Base-by-base conservation (phyloP, 768 basidiomycete species). In the Mrakia hoshinonis region DNA sequence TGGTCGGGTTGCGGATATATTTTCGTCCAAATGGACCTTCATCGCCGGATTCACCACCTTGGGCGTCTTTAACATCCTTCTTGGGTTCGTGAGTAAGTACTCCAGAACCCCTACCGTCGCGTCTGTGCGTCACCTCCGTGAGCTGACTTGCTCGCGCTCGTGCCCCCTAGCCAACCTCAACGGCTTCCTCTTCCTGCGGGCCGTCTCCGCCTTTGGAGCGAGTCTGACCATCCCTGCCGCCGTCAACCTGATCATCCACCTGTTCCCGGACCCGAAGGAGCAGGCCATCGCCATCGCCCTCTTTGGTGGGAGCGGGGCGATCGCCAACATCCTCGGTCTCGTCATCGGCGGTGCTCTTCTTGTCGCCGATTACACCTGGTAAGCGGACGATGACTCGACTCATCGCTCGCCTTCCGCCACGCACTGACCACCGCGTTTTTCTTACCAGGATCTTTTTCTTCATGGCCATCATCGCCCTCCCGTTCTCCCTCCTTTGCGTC, bases 161-260 rank as follows among this genome's bases (percentile, higher is more conserved):
- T n/a, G n/a, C 43, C 43, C 15, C 43, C 15, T 15, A 43, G 43
- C 58, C 43, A 68, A 78, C 68, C 71, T 77, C 67, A 75, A 76
- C 63, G 77, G 77, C 18, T 76, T 79, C 73, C 77, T 76, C 62
- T 74, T 78, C 65, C 75, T 79, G 1, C 76, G 79, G 67, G 77
- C 79, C 1, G 66, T 79, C 55, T 75, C 75, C 0, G 78, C 76
- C 9, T 69, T 78, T 9, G 67, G 77, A 46, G 79, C 77, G 26
- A 74, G 76, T 4, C 68, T 76, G 66, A 78, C 72, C 7, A 75
- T 75, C n/a, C 74, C 74, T 22, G 74, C 74, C 31, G 69, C 74
- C 9, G 64, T 73, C 43, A 70, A 68, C 54, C 72, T 75, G 34
- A 73, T 75, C 62, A 58, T 70, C 34, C 72, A 73, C 29, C 49